Evolutionary conservation across 495 filamentous ascomycete species (phyloP).

Genomic region (Achaetomiella virescens): DNA sequence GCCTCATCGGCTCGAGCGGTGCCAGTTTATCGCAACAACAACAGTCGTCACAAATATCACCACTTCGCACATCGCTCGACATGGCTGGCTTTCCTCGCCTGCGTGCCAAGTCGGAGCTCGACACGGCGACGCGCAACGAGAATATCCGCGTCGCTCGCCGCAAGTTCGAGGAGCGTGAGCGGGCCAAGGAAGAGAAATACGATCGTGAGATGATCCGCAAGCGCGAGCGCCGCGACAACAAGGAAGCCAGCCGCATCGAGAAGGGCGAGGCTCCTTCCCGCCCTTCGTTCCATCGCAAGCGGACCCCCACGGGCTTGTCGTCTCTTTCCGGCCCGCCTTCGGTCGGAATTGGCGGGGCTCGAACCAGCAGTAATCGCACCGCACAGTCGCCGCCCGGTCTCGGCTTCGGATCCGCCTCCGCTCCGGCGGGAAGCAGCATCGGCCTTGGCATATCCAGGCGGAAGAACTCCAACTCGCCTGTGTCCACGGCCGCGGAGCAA

Average conservation of each 20-base stretch:
- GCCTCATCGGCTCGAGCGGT: conserved; percentile 14
- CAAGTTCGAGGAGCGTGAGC: conserved; percentile 48
- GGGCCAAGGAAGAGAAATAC: conserved; percentile 50
- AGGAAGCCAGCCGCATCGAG: conserved; percentile 40
- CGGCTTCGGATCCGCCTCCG: conserved; percentile 1
- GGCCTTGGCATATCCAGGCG: conserved; percentile 5
- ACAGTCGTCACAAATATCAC: conserved; percentile 32
- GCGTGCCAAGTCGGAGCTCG: conserved; percentile 47
- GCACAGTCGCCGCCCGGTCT: not conserved
- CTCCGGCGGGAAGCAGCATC: not conserved
- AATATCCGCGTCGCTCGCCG: conserved; percentile 47
- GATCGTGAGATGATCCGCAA: conserved; percentile 50
- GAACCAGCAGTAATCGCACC: not conserved
- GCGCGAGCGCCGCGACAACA: conserved; percentile 42
- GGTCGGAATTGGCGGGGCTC: not conserved
- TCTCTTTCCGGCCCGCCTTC: not conserved
- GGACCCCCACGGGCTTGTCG: conserved; percentile 27
- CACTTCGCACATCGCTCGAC: conserved; percentile 48
- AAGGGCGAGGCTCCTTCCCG: conserved; percentile 28
- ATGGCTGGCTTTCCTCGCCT: conserved; percentile 43
- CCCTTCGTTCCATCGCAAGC: conserved; percentile 35
- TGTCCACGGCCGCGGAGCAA: conserved; percentile 14
- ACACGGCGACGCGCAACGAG: conserved; percentile 38
- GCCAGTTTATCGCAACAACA: not conserved
- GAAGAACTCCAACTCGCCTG: conserved; percentile 6